phyloP scores from a whole-genome alignment of 192 early-diverging fungal genomes.

The Backusella tarrabulga region DNA sequence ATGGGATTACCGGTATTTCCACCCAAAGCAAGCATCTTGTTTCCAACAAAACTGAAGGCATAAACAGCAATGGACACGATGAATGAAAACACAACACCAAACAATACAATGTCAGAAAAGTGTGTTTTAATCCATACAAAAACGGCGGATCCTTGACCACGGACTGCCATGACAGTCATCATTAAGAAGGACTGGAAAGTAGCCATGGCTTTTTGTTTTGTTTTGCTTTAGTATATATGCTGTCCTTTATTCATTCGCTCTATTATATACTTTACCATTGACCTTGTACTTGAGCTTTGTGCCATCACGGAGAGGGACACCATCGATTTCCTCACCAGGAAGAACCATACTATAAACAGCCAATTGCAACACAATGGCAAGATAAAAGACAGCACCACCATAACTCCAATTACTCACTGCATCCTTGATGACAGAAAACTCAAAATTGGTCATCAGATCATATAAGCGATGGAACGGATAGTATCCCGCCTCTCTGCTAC shows the following conservation, averaged over 20 bases:
- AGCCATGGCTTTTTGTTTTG: conserved; percentile 11
- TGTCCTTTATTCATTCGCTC: background rate
- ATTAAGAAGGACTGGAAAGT: conserved; percentile 55
- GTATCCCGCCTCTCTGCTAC: conserved; percentile 50
- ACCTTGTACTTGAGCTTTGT: conserved; percentile 76
- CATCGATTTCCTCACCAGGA: conserved; percentile 50
- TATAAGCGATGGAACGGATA: conserved; percentile 39
- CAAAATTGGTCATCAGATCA: conserved; percentile 4
- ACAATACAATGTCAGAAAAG: conserved; percentile 68
- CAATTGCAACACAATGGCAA: conserved; percentile 32
- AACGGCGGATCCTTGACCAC: conserved; percentile 54
- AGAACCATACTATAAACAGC: conserved; percentile 38
- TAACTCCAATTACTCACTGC: conserved; percentile 38
- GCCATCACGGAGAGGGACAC: conserved; percentile 72
- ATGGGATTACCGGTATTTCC: conserved; percentile 87
- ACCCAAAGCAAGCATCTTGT: conserved; percentile 69
- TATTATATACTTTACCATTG: conserved; percentile 55
- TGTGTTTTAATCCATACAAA: conserved; percentile 82
- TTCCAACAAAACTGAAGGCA: conserved; percentile 65
- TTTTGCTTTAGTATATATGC: background rate
- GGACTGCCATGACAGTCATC: conserved; percentile 43
- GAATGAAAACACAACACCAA: conserved; percentile 64
- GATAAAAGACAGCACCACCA: conserved; percentile 54
- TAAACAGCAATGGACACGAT: conserved; percentile 70
- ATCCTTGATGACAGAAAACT: background rate